Evolutionary conservation across 352 stramenopile genomes (phyloP).

Genomic region (Peronospora destructor): DNA sequence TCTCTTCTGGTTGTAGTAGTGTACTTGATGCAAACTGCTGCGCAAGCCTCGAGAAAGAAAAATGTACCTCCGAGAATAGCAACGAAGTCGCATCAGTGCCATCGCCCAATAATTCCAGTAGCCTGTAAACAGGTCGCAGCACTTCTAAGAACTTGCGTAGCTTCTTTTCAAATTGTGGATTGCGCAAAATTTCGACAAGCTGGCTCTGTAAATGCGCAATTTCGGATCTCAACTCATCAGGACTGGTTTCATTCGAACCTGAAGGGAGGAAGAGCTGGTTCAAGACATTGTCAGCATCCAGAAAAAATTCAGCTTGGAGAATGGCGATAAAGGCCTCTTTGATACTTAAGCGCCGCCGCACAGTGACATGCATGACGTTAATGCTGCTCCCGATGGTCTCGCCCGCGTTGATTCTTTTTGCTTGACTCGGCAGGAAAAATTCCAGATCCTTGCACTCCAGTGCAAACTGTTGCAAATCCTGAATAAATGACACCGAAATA

Average conservation of each 20-base stretch:
- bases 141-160: slow-evolving; percentile 31
- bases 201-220: slow-evolving; percentile 18
- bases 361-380: slow-evolving; percentile 18
- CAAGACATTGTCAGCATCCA: slow-evolving; percentile 17
- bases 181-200: slow-evolving; percentile 20
- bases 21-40: slow-evolving; percentile 20
- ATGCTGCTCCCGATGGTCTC: not conserved
- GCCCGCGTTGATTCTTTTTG: not conserved
- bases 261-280: slow-evolving; percentile 9
- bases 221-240: not conserved
- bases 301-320: slow-evolving; percentile 29
- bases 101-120: slow-evolving; percentile 18
- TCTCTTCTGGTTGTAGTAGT: slow-evolving; percentile 24
- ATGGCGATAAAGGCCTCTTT: slow-evolving; percentile 23
- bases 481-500: slow-evolving; percentile 10
- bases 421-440: slow-evolving; percentile 15
- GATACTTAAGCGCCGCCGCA: slow-evolving; percentile 20
- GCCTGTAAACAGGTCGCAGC: slow-evolving; percentile 22
- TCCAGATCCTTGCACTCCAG: slow-evolving; percentile 32
- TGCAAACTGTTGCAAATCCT: slow-evolving; percentile 32
- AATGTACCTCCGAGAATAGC: slow-evolving; percentile 36
- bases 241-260: not conserved
- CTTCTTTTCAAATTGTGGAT: slow-evolving; percentile 22
- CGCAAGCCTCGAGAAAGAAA: slow-evolving; percentile 18
- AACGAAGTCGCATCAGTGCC: slow-evolving; percentile 3